Conservation (phyloP, 73 alveolate species). For the Paramecium tetraurelia region DNA sequence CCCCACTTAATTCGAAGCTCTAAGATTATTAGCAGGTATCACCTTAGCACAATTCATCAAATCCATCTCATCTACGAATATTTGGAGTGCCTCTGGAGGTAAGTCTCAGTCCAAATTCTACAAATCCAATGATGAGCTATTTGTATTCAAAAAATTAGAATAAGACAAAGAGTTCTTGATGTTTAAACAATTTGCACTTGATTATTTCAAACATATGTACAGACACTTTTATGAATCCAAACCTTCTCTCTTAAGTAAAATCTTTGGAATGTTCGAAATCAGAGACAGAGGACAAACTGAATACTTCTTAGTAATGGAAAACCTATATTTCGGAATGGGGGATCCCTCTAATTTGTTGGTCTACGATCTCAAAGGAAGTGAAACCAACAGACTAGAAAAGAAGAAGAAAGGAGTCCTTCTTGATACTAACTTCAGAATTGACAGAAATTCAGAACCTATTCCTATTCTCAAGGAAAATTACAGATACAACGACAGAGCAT, state of each 20-base stretch:
- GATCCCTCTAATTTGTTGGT: background rate
- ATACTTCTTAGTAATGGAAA: slow-evolving; percentile 55
- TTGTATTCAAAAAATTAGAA: slow-evolving; percentile 47
- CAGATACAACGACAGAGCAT: slow-evolving; percentile 32
- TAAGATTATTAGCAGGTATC: slow-evolving; percentile 37
- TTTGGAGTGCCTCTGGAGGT: slow-evolving; percentile 51
- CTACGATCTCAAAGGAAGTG: slow-evolving; percentile 57
- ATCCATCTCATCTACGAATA: background rate
- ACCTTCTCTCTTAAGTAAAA: slow-evolving; percentile 39
- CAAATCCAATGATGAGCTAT: slow-evolving; percentile 49
- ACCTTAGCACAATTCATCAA: background rate
- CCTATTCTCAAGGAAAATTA: background rate
- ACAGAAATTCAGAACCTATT: slow-evolving; percentile 55
- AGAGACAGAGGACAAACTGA: slow-evolving; percentile 42
- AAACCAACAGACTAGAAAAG: slow-evolving; percentile 27
- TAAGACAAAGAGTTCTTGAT: slow-evolving; percentile 21
- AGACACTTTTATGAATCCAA: background rate
- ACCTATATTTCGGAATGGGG: slow-evolving; percentile 55
- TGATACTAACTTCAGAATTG: slow-evolving; percentile 57
- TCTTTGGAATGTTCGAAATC: slow-evolving; percentile 55
- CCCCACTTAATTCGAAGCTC: slow-evolving; percentile 58
- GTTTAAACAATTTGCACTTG: slow-evolving; percentile 50
- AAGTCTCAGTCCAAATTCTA: slow-evolving; percentile 22
- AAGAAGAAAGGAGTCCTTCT: slow-evolving; percentile 23
- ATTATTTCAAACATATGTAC: slow-evolving; percentile 52